Base-by-base conservation (phyloP, 805 yeast species). In the Huiozyma naganishii region DNA sequence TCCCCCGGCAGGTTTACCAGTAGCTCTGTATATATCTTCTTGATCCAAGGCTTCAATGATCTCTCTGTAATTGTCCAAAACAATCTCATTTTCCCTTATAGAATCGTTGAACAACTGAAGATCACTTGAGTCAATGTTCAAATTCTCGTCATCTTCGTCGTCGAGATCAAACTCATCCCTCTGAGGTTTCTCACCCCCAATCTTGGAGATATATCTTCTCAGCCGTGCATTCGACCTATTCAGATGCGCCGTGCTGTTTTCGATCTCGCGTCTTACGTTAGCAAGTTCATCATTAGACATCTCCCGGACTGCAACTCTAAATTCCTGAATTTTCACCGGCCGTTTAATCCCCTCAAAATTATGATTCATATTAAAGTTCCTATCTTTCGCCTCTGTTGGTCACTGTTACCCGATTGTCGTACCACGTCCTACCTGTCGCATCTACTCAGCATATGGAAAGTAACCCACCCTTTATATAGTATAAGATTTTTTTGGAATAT, bases 11-110 rank as follows among this genome's bases (percentile, higher is more conserved):
- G 23, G 23, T 13, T 11, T 10, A 11, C 37, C 39, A 23, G 27
- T 35, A 2, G 41, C 49, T 44, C 85, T 64, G 42, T 58, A 55
- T n/a, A 53, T 48, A 27, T 78, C 61, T 53, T 80, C 85, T 13
- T 63, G 55, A 30, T 69, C 65, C 13, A 80, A 53, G 0, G 69
- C 68, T 3, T 59, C 63, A 4, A 78, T 54, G 45, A 82, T 62
- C 34, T 67, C 64, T 8, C 56, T 46, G 53, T 79, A 80, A 52
- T 74, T 79, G 2, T 57, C 51, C 23, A 80, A 62, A n/a, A 80
- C 83, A 3, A 57, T 54, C 9, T 66, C 60, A 56, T 82, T 82
- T 49, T 81, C 89, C 7, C 55, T 52, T 12, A 79, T 67, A 7
- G 80, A 70, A n/a, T 76, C 81, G 6, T 52, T 56, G 59, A 73